These are phyloP conservation scores for Simplicillium aogashimaense DNA, from an alignment of 2,329 filamentous ascomycete genomes.

Conservation along the genomic window DNA sequence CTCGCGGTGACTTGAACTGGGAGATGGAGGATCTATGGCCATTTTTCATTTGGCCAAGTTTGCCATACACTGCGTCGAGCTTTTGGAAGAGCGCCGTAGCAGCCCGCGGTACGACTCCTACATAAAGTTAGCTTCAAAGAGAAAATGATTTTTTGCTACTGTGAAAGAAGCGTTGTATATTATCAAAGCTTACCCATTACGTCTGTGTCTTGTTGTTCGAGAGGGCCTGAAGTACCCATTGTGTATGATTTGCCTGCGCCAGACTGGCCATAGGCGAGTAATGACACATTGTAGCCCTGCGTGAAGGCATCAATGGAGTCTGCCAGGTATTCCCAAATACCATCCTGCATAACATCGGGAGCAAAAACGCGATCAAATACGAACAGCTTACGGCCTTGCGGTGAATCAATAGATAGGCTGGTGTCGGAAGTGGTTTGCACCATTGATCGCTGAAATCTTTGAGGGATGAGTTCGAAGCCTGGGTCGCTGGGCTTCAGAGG, in stretches of 20 bases:
- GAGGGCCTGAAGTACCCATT: constrained; percentile 89
- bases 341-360: constrained; percentile 74
- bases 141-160: too few relatives aligned
- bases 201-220: constrained; percentile 60
- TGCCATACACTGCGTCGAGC: constrained; percentile 55
- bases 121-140: not conserved
- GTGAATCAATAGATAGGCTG: constrained; percentile 78
- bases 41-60: constrained; percentile 18
- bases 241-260: constrained; percentile 97
- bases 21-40: constrained; percentile 38
- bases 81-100: constrained; percentile 81
- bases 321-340: constrained; percentile 86
- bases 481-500: constrained; percentile 76
- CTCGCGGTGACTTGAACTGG: constrained; percentile 68
- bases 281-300: constrained; percentile 96
- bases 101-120: constrained; percentile 91
- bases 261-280: constrained; percentile 94
- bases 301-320: constrained; percentile 86
- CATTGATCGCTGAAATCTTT: constrained; percentile 87
- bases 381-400: constrained; percentile 88
- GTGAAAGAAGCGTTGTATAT: too few relatives aligned
- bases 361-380: constrained; percentile 94
- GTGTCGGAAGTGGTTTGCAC: constrained; percentile 83
- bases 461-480: constrained; percentile 88
- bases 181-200: constrained; percentile 78